Percentiles rank a stretch among this genome's conserved stretches.
phyloP scores from a whole-genome alignment of 257 asterid species.

The Knoxia roxburghii region DNA sequence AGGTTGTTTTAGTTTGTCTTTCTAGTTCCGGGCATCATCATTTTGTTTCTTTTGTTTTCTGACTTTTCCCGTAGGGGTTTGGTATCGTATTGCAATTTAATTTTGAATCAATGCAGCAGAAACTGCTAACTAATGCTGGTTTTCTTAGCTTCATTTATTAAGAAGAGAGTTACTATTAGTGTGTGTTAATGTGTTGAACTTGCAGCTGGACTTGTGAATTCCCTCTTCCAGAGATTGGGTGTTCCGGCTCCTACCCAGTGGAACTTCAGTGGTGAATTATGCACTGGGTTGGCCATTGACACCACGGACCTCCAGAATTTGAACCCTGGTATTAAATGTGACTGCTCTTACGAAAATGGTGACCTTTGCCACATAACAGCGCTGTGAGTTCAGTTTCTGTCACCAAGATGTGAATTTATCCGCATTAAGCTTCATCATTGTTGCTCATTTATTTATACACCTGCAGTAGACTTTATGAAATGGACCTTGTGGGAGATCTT shows the following conservation, averaged over 20 bases:
- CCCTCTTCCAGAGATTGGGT: slow-evolving; percentile 41
- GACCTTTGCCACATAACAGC: slow-evolving; percentile 33
- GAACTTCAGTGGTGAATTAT: slow-evolving; percentile 60
- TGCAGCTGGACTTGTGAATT: slow-evolving; percentile 45
- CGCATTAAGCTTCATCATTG: background rate
- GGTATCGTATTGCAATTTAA: too few species aligned
- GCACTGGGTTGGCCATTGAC: slow-evolving; percentile 55
- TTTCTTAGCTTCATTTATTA: background rate
- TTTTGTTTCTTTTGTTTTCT: too few species aligned
- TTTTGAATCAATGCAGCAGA: background rate
- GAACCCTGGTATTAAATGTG: slow-evolving; percentile 65
- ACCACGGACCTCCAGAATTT: background rate
- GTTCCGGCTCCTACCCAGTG: slow-evolving; percentile 31
- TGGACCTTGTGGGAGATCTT: background rate
- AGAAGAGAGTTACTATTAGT: background rate
- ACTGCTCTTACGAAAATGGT: slow-evolving; percentile 39
- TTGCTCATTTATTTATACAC: background rate
- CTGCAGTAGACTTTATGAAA: slow-evolving; percentile 4
- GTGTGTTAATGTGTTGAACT: background rate
- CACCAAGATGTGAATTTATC: background rate
- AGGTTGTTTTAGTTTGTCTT: too few species aligned
- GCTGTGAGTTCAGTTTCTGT: background rate
- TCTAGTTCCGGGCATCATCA: too few species aligned
- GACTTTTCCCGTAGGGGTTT: too few species aligned
- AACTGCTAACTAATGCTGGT: background rate